Base-by-base conservation (phyloP, 495 filamentous ascomycete genomes). In the Tuber brumale region DNA sequence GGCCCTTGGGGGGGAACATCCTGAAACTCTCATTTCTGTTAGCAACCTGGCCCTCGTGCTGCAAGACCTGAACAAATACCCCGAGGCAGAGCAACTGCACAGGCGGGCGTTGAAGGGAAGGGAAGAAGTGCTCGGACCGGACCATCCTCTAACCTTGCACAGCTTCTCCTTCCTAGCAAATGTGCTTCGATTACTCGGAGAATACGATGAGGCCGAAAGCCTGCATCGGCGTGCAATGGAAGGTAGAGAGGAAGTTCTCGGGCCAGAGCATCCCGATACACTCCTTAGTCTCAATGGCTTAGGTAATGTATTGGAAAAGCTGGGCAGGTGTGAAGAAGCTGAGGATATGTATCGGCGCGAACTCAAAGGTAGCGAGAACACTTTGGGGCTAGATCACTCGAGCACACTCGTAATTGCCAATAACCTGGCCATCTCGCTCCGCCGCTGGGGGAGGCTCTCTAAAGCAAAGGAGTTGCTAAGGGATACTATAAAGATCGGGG, bases 21-120 rank as follows among this genome's bases (percentile, higher is more conserved):
- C 83, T 41, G 76, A 83, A n/a, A 84, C 82, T 19, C 79, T 85
- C 44, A 76, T 0, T 5, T 83, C 45, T 76, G 81, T 82, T 75
- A 80, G 74, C 70, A 84, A 73, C 69, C 79, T 83, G 45, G 83
- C 82, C n/a, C 51, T 76, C 16, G 31, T 82, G 16, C 78, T 86
- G n/a, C 27, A 76, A 37, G 39, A 77, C 19, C 78, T 83, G 31
- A 83, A 83, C 3, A 80, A 84, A 31, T 84, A 83, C 71, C 43
- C 82, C 45, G 84, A 86, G 41, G 85, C 85, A 0, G 84, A 85
- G n/a, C n/a, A n/a, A n/a, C n/a, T n/a, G n/a, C n/a, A n/a, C n/a
- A n/a, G n/a, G n/a, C n/a, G n/a, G n/a, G n/a, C n/a, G n/a, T n/a
- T n/a, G n/a, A n/a, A n/a, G n/a, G n/a, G n/a, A 27, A 0, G 75